Base-by-base conservation (phyloP, 257 asterid species). In the Nicotiana attenuata region DNA sequence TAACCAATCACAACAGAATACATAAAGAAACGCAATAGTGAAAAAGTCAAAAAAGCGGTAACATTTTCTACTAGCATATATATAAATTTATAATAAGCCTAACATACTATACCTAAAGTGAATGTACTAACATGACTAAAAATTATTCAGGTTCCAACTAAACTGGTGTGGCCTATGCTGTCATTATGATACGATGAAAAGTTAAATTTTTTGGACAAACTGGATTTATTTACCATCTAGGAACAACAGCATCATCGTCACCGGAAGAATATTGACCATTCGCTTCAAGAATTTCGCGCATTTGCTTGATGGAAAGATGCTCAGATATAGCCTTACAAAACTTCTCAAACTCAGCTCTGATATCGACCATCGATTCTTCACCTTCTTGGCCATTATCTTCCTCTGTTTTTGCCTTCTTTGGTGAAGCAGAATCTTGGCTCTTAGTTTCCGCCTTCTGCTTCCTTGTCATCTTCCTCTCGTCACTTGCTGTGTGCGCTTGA, bases 371-470 rank as follows among this genome's bases (percentile, higher is more conserved):
- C 76, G 0, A 68, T 82, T 3, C 82, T 57, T 78, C 88, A 8
- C 16, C 35, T 73, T 47, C 38, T n/a, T 14, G 65, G 13, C 57
- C 86, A 14, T 19, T 78, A 31, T 81, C 86, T 41, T 67, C 81
- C 77, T 89, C 92, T 0, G 83, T 76, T 84, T 91, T 92, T 1
- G 92, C 86, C 85, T 91, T 93, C 87, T 95, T 95, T 0, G 91
- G 92, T 0, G 97, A 88, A 24, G 22, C 15, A 7, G 79, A 24
- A 17, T 73, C 79, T 47, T 73, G 63, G 41, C 38, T 73, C 81
- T 86, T 90, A 10, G 84, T 87, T 83, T 89, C 97, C 3, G 97
- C 94, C 85, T 93, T 93, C 38, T 93, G 97, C 84, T 94, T 96
- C 91, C 93, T 87, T 8, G 92, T 92, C 17, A 80, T 75, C 86